phyloP scores from a whole-genome alignment of 2,329 filamentous ascomycete genomes.

The Truncatella angustata region DNA sequence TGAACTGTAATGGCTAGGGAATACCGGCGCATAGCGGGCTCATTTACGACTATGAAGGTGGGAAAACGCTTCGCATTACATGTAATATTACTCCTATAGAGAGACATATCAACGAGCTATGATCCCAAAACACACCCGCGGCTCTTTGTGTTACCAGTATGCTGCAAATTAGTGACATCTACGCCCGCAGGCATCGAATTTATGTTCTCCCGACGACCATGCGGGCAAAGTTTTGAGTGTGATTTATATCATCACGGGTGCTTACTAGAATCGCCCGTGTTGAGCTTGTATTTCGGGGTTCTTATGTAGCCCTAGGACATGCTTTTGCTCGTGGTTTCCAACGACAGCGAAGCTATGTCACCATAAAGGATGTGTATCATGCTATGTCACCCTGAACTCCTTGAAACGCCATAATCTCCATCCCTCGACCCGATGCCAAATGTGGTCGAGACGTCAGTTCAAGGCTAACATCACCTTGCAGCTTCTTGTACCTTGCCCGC shows the following conservation, averaged over 20 bases:
- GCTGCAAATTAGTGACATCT: no score
- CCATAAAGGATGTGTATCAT: no score
- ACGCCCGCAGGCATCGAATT: no score
- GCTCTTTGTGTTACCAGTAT: no score
- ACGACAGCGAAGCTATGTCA: background rate
- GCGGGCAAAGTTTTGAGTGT: no score
- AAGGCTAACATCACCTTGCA: constrained; percentile 44
- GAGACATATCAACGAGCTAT: background rate
- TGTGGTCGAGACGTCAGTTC: constrained; percentile 11
- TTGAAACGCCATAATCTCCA: background rate
- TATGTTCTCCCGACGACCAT: no score
- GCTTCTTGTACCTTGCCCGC: constrained; percentile 79
- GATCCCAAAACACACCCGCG: background rate
- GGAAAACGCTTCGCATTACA: background rate
- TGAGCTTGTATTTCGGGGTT: no score
- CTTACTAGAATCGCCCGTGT: no score
- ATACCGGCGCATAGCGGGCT: background rate
- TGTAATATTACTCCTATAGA: background rate
- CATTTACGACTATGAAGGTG: background rate
- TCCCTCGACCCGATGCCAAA: background rate
- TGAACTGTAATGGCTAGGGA: background rate
- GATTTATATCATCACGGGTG: no score
- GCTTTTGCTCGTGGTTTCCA: background rate
- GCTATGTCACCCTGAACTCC: background rate
- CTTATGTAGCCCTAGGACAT: no score